Evolutionary conservation across 2,329 filamentous ascomycete species (phyloP).

Genomic region (Madurella mycetomatis): DNA sequence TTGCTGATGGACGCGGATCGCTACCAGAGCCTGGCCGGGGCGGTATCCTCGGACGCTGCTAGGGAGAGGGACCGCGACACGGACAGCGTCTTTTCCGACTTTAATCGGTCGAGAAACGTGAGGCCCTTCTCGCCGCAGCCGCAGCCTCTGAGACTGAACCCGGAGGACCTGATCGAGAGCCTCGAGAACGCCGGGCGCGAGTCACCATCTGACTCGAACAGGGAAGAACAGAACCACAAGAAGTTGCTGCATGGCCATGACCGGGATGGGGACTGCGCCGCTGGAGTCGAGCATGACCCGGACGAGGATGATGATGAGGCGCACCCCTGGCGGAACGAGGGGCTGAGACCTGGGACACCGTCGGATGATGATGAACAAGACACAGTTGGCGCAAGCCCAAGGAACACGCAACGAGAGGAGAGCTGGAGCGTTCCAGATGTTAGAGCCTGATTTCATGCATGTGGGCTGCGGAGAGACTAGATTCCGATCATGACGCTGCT

Average conservation of each 20-base stretch:
- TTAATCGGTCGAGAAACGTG: constrained; percentile 49
- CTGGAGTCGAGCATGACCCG: constrained; percentile 11
- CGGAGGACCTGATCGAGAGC: constrained; percentile 30
- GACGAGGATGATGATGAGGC: constrained; percentile 21
- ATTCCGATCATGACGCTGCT: background rate
- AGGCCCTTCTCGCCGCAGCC: constrained; percentile 59
- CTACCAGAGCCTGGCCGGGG: constrained; percentile 52
- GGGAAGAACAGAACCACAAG: background rate
- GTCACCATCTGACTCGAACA: background rate
- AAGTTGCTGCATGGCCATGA: background rate
- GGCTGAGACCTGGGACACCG: constrained; percentile 10
- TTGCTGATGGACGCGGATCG: constrained; percentile 48
- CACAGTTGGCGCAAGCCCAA: constrained; percentile 10
- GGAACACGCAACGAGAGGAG: constrained; percentile 21
- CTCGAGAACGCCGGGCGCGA: constrained; percentile 10
- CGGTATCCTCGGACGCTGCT: constrained; percentile 12
- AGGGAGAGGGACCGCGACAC: constrained; percentile 36
- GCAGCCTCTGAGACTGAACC: constrained; percentile 29
- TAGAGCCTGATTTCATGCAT: background rate
- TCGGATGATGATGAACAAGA: constrained; percentile 19
- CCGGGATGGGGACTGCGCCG: background rate
- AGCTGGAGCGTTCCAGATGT: constrained; percentile 15
- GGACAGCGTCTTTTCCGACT: constrained; percentile 52
- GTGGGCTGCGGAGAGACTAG: background rate
- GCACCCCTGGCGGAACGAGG: constrained; percentile 27